A percentile compares a stretch with the other conserved stretches of the same genome.
Conservation (phyloP, 345 rosid genomes). For the Clarkia xantiana region DNA sequence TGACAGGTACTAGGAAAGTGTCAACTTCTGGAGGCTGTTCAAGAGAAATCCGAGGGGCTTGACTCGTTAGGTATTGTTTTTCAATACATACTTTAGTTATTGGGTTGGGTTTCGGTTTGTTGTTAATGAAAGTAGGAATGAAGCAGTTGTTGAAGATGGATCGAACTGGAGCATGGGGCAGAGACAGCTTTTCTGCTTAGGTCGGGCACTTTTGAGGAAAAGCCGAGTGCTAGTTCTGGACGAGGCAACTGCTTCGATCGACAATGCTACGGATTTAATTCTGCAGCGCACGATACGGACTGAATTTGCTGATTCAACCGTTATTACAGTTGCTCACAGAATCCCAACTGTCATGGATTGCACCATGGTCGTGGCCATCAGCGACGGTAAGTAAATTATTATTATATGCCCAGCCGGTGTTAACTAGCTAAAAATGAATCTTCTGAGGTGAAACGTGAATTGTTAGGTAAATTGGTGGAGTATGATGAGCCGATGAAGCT, state of each 20-base stretch:
- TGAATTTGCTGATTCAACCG: conserved; percentile 72
- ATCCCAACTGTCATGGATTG: conserved; percentile 98
- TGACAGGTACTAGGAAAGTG: conserved; percentile 69
- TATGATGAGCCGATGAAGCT: conserved; percentile 60
- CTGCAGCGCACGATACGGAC: conserved; percentile 65
- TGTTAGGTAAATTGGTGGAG: conserved; percentile 59
- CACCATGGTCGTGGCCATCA: conserved; percentile 74
- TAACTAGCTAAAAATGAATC: no score
- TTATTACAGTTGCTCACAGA: conserved; percentile 87
- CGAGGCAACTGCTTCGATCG: conserved; percentile 97
- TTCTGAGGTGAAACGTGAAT: not conserved
- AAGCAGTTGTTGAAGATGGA: conserved; percentile 74
- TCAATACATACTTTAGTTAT: not conserved
- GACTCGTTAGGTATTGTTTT: conserved; percentile 64
- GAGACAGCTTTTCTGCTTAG: conserved; percentile 74
- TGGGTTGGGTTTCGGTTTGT: not conserved
- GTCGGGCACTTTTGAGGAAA: conserved; percentile 79
- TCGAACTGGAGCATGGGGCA: conserved; percentile 99
- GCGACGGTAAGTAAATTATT: conserved; percentile 77
- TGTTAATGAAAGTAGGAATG: not conserved
- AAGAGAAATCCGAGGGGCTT: conserved; percentile 59
- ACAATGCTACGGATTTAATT: conserved; percentile 83
- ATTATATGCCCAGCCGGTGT: no score
- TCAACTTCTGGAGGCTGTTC: conserved; percentile 65
- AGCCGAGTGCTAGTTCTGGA: conserved; percentile 74